Evolutionary conservation across 1,139 yeast genomes (phyloP).

Genomic region (Sugiyamaella xylanicola): DNA sequence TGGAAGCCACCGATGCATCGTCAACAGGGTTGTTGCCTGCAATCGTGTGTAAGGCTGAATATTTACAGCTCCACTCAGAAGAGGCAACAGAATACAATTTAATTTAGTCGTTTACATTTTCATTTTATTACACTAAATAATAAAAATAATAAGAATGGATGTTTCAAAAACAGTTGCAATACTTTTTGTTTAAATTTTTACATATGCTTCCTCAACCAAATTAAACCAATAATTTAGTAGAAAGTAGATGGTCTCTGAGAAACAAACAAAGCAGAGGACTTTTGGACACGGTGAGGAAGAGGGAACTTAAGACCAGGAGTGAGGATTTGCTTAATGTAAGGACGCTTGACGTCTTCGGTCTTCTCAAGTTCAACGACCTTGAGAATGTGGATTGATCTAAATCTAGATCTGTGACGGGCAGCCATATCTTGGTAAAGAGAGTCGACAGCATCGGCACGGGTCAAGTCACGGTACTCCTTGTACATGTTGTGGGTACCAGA

Average conservation of each 20-base stretch:
- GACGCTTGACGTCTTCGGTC: slow-evolving; percentile 98
- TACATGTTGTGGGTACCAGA: slow-evolving; percentile 99
- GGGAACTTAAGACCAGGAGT: slow-evolving; percentile 98
- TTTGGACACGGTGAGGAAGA: slow-evolving; percentile 98
- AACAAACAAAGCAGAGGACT: slow-evolving; percentile 84
- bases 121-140: slow-evolving; percentile 20
- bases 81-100: not conserved
- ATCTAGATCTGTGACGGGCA: slow-evolving; percentile 99
- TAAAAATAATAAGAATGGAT: slow-evolving; percentile 10
- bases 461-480: slow-evolving; percentile 99
- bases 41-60: not conserved
- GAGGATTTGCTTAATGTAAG: slow-evolving; percentile 97
- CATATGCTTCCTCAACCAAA: slow-evolving; percentile 12
- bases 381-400: slow-evolving; percentile 92
- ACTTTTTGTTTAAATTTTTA: slow-evolving; percentile 6
- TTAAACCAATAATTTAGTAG: slow-evolving; percentile 61
- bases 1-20: too few species aligned
- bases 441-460: slow-evolving; percentile 99
- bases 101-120: slow-evolving; percentile 16
- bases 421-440: slow-evolving; percentile 99
- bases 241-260: slow-evolving; percentile 95
- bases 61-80: not conserved
- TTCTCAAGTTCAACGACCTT: slow-evolving; percentile 99
- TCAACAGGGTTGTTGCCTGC: too few species aligned
- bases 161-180: not conserved